Conservation (phyloP, 73 alveolate genomes). For the Stentor coeruleus region DNA sequence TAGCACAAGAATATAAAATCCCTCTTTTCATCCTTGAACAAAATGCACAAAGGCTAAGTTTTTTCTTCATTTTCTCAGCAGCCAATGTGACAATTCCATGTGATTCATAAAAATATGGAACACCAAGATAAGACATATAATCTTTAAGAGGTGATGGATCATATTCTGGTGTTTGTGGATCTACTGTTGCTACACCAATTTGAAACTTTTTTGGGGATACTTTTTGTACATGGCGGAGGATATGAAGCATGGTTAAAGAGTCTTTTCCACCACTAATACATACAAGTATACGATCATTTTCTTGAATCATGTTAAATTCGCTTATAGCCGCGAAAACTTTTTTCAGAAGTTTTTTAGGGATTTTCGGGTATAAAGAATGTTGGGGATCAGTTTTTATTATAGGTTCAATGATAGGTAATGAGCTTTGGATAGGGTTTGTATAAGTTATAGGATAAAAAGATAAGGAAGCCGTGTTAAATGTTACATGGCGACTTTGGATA, state of each 20-base stretch:
- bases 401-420: background rate
- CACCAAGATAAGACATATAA: constrained; percentile 59
- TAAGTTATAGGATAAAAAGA: background rate
- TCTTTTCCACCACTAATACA: constrained; percentile 98
- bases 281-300: constrained; percentile 90
- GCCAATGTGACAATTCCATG: constrained; percentile 85
- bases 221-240: constrained; percentile 67
- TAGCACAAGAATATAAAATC: constrained; percentile 81
- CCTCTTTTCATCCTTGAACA: constrained; percentile 99
- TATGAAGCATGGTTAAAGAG: constrained; percentile 89
- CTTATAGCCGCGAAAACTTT: constrained; percentile 88
- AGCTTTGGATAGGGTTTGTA: background rate
- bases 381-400: background rate
- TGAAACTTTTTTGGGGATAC: constrained; percentile 76
- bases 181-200: constrained; percentile 91
- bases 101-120: constrained; percentile 85
- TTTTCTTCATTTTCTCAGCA: constrained; percentile 76
- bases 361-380: constrained; percentile 34
- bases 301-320: constrained; percentile 93
- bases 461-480: background rate
- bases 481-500: constrained; percentile 11
- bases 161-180: constrained; percentile 95
- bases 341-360: constrained; percentile 70
- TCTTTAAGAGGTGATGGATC: constrained; percentile 89
- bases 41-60: constrained; percentile 90